Conservation (phyloP, 306 rosid genomes). For the Sicyos edulis region DNA sequence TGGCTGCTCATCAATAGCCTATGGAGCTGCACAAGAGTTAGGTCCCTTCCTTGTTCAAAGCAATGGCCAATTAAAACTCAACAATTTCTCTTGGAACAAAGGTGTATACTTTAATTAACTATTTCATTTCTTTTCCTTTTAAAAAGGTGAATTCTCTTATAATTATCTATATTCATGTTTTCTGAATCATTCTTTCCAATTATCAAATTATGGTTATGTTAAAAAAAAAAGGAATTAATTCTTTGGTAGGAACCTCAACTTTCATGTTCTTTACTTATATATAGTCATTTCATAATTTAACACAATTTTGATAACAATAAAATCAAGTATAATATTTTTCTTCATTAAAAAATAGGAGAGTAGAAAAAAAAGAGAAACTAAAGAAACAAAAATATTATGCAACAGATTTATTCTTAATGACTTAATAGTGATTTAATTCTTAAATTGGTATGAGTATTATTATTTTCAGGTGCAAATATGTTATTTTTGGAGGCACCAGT, state of each 20-base stretch:
- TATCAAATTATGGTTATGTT: neutral
- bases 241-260: too few species aligned
- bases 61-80: slow-evolving; percentile 29
- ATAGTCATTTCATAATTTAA: too few species aligned
- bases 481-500: slow-evolving; percentile 65
- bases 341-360: too few species aligned
- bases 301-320: too few species aligned
- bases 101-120: slow-evolving; percentile 25
- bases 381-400: too few species aligned
- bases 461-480: slow-evolving; percentile 48
- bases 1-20: slow-evolving; percentile 61
- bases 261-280: too few species aligned
- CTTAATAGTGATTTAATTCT: neutral
- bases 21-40: slow-evolving; percentile 69
- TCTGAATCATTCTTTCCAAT: neutral
- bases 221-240: too few species aligned
- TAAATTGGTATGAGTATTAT: neutral
- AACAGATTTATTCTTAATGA: too few species aligned
- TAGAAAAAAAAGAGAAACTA: too few species aligned
- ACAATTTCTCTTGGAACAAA: slow-evolving; percentile 54
- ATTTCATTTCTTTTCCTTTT: neutral
- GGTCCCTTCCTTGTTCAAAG: slow-evolving; percentile 56
- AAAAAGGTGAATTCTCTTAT: neutral
- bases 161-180: neutral
- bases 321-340: too few species aligned